Evolutionary conservation across 805 yeast species (phyloP).

Genomic region (Starmerella bombicola): DNA sequence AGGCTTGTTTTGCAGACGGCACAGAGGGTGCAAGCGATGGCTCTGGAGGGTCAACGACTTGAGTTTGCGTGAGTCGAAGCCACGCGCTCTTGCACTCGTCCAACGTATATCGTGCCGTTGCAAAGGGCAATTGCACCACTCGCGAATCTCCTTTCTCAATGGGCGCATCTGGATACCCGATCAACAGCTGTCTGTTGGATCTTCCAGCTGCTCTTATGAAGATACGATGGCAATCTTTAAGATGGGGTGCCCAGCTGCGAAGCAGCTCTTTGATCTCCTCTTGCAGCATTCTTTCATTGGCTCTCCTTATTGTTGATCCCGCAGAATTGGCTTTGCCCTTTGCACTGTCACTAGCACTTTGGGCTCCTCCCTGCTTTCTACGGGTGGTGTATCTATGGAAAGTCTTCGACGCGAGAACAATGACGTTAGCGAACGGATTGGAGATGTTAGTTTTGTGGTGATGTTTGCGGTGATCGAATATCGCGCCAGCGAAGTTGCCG

Average conservation of each 20-base stretch:
- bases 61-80: slow-evolving; percentile 57
- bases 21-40: slow-evolving; percentile 27
- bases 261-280: slow-evolving; percentile 65
- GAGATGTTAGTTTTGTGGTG: slow-evolving; percentile 41
- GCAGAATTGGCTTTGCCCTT: slow-evolving; percentile 94
- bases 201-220: slow-evolving; percentile 74
- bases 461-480: slow-evolving; percentile 55
- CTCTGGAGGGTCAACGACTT: slow-evolving; percentile 44
- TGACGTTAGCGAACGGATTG: slow-evolving; percentile 36
- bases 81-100: slow-evolving; percentile 73
- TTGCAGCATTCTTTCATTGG: slow-evolving; percentile 73
- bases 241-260: slow-evolving; percentile 44
- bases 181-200: slow-evolving; percentile 47
- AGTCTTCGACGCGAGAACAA: slow-evolving; percentile 60
- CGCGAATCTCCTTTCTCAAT: slow-evolving; percentile 47
- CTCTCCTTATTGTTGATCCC: slow-evolving; percentile 78
- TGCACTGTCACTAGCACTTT: slow-evolving; percentile 81
- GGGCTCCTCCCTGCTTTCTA: slow-evolving; percentile 96
- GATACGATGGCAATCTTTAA: slow-evolving; percentile 53
- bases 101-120: slow-evolving; percentile 77
- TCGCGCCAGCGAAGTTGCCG: slow-evolving; percentile 96
- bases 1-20: slow-evolving; percentile 7
- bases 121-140: slow-evolving; percentile 66
- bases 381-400: slow-evolving; percentile 93
- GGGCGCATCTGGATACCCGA: slow-evolving; percentile 50